Evolutionary conservation across 768 basidiomycete genomes (phyloP), one percentile per base, ranked within the genome.

Genomic region (Coprinopsis cinerea): DNA sequence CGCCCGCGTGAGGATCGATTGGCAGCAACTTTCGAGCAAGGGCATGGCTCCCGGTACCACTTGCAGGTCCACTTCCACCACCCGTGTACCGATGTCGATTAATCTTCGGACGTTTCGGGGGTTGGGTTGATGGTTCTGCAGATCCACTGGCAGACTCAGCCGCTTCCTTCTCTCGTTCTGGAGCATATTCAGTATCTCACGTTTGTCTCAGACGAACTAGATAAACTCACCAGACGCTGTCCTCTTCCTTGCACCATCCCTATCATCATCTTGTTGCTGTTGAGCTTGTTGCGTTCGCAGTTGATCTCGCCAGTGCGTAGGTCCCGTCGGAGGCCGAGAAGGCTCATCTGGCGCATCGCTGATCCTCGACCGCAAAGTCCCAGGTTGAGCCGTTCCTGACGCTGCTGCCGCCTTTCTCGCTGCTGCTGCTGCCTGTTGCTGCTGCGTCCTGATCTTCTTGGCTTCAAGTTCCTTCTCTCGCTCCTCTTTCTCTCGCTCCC

Each of bases 261-360:
- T 77, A 24, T 85, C 83, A 15, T 88, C 84, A 9, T 86, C 83
- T 53, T n/a, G n/a, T n/a, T n/a, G n/a, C n/a, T n/a, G n/a, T n/a
- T n/a, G n/a, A n/a, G n/a, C n/a, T n/a, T n/a, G n/a, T n/a, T n/a
- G n/a, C n/a, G n/a, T n/a, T n/a, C n/a, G n/a, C n/a, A n/a, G n/a
- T n/a, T n/a, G n/a, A n/a, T n/a, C n/a, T n/a, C n/a, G n/a, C n/a
- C 4, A 25, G 24, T 22, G 30, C 41, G 15, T 9, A 37, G 53
- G 27, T 39, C 53, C 47, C 42, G 49, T 48, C 42, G 53, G 46
- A 65, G 59, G 72, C n/a, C 72, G 68, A 32, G 68, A 59, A 22
- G 64, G 57, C 54, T 84, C 82, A 58, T 81, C 79, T 52, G n/a
- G n/a, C n/a, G n/a, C n/a, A n/a, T 82, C 85, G 36, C 82, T 67